phyloP scores from a whole-genome alignment of 768 basidiomycete species.

The Mycena pura region DNA sequence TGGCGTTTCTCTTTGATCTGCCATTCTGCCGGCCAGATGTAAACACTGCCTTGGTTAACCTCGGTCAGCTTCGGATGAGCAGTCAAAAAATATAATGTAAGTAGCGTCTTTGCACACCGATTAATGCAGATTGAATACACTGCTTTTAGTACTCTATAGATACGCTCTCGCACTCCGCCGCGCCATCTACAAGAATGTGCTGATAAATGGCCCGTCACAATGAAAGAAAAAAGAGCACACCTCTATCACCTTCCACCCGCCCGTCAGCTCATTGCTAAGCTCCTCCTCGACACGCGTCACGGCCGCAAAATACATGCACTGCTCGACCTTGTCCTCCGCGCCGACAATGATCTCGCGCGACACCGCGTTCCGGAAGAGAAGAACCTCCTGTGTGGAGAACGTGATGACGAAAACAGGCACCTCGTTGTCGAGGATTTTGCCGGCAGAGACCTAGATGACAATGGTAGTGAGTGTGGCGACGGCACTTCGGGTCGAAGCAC shows the following conservation, averaged over 20 bases:
- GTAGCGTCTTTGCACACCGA: conserved; percentile 7
- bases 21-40: no score
- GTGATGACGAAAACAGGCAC: conserved; percentile 91
- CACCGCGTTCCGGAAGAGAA: conserved; percentile 89
- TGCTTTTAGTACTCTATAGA: conserved; percentile 32
- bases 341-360: conserved; percentile 89
- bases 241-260: conserved; percentile 98
- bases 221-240: conserved; percentile 50
- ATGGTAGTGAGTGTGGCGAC: neutral
- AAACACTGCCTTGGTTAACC: no score
- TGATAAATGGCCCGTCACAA: conserved; percentile 31
- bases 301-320: conserved; percentile 91
- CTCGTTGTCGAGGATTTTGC: conserved; percentile 89
- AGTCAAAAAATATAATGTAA: no score
- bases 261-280: conserved; percentile 90
- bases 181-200: conserved; percentile 31
- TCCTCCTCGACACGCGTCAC: conserved; percentile 89
- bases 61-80: no score
- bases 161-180: conserved; percentile 39
- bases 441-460: conserved; percentile 69
- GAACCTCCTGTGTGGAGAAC: conserved; percentile 93
- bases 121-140: conserved; percentile 17
- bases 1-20: no score
- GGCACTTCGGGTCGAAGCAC: neutral
- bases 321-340: conserved; percentile 89